Percentiles rank a stretch among this genome's conserved stretches.
These are phyloP conservation scores for Adiantum capillusveneris DNA, from an alignment of 75 land plant genomes.

Conservation along the genomic window DNA sequence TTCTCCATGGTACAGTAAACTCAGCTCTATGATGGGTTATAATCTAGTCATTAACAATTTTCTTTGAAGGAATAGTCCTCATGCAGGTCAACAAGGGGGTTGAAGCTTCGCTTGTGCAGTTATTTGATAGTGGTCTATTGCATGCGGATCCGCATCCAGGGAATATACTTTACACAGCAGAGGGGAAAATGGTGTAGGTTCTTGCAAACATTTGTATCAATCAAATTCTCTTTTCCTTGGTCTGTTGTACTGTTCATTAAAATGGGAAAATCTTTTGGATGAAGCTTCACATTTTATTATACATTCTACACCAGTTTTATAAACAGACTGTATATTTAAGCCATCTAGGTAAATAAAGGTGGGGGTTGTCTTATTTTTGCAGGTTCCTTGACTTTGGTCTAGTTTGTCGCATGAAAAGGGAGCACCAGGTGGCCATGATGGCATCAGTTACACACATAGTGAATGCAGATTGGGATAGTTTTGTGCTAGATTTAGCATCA, in stretches of 20 bases:
- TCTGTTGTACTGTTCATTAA: too few relatives aligned
- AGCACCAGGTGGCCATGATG: constrained; percentile 90
- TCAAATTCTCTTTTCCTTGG: too few relatives aligned
- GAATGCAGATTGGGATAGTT: constrained; percentile 83
- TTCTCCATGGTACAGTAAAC: constrained; percentile 56
- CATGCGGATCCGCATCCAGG: constrained; percentile 99
- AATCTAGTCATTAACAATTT: too few relatives aligned
- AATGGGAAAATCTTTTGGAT: too few relatives aligned
- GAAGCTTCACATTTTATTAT: too few relatives aligned
- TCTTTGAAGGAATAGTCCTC: not conserved
- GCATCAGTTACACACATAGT: constrained; percentile 90
- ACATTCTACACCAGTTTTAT: too few relatives aligned
- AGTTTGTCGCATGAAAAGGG: constrained; percentile 73
- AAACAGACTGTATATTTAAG: not conserved
- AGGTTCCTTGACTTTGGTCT: constrained; percentile 96
- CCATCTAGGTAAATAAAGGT: not conserved
- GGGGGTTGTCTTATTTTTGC: too few relatives aligned
- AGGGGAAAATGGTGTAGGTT: constrained; percentile 66
- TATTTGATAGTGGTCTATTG: constrained; percentile 82
- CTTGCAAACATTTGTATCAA: not conserved
- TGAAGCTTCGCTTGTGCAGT: constrained; percentile 81
- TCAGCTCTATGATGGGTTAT: not conserved
- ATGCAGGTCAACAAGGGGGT: constrained; percentile 86
- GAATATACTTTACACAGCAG: constrained; percentile 63
- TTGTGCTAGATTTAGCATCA: constrained; percentile 65